A percentile compares a stretch with the other conserved stretches of the same genome.
phyloP scores from a whole-genome alignment of 176 grass and related monocot species.

The Oryza glaberrima region DNA sequence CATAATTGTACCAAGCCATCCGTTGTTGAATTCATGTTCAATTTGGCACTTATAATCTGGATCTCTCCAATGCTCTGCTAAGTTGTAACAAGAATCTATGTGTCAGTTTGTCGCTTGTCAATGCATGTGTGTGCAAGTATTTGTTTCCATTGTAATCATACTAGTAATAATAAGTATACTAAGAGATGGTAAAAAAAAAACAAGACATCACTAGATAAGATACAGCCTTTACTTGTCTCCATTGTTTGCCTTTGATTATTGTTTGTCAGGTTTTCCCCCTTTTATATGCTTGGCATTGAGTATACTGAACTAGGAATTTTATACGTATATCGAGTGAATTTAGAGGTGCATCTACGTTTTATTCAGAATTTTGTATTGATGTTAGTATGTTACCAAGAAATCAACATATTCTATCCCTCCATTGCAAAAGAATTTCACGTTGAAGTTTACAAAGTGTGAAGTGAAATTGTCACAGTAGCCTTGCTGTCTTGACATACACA shows the following conservation, averaged over 20 bases:
- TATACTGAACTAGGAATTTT: not conserved
- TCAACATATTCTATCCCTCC: not conserved
- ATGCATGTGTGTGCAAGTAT: not conserved
- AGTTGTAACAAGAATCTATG: not conserved
- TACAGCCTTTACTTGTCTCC: not conserved
- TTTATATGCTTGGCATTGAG: not conserved
- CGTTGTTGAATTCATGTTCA: not conserved
- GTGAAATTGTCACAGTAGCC: no score
- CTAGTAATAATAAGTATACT: not conserved
- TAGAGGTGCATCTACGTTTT: not conserved
- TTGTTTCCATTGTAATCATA: not conserved
- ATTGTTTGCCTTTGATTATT: not conserved
- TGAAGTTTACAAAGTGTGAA: not conserved
- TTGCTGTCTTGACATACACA: no score
- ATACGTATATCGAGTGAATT: not conserved
- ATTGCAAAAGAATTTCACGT: no score
- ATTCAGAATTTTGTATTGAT: not conserved
- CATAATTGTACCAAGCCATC: not conserved
- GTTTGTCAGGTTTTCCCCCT: not conserved
- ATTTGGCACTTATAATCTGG: not conserved
- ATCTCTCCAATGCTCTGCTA: not conserved
- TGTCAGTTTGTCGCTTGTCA: not conserved
- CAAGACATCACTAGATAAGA: not conserved
- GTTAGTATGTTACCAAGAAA: no score
- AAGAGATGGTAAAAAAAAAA: not conserved